Base-by-base conservation (phyloP, 192 early-diverging fungal species). In the Diversispora epigaea region DNA sequence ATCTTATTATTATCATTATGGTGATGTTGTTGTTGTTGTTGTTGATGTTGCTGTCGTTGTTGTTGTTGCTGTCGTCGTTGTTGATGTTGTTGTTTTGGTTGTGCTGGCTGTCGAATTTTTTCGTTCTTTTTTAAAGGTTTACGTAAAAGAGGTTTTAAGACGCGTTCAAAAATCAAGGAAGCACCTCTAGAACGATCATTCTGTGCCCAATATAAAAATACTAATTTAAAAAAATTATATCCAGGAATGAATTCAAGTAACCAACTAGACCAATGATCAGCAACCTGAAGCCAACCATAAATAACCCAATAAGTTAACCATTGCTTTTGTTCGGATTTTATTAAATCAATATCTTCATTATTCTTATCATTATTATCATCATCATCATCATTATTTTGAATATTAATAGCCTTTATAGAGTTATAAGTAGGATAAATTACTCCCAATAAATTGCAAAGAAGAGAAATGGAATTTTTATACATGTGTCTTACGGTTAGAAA, bases 291-390 rank as follows among this genome's bases (percentile, higher is more conserved):
- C 43, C 81, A 83, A 4, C 87, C 87, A 79, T 84, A 88, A 46
- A 88, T 73, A 21, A 82, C 76, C 87, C 87, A 88, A 78, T 88
- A 88, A 49, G 85, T 85, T 4, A 88, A 60, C 87, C 87, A 88
- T 62, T 82, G 80, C 56, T 75, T 55, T 77, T 79, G 61, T 70
- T 80, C 76, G 69, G 75, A 54, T 67, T 58, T 61, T 54, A 54
- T 17, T 54, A 32, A 32, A 32, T 32, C 25, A 32, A 32, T 1
- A 32, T 32, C 2, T 32, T 32, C 25, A 32, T 32, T 32, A 32
- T 1, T 32, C 25, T 32, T 32, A 32, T 32, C 25, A 32, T 32
- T 2, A 32, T 32, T 2, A 32, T 32, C 25, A 32, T 75, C 22
- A 67, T 15, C 66, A 60, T 25, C 76, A 14, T 47, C 67, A 75